phyloP scores from a whole-genome alignment of 225 moss, liverwort and hornwort genomes.

The Rhytidiadelphus loreus region DNA sequence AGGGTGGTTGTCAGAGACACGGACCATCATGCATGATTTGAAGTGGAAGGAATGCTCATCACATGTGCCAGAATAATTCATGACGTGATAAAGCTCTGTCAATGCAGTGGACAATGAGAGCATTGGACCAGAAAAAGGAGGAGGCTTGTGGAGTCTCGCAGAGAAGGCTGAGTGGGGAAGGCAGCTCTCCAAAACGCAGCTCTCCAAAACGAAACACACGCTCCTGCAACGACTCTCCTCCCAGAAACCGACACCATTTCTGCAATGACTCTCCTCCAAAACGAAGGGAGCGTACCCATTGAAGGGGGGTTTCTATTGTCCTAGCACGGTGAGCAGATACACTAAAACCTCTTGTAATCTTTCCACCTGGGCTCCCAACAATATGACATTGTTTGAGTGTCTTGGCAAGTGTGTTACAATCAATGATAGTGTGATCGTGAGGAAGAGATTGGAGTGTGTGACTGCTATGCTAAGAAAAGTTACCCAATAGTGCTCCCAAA shows the following conservation, averaged over 20 bases:
- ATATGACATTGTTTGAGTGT: not conserved
- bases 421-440: not conserved
- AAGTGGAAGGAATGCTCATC: not conserved
- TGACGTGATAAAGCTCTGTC: not conserved
- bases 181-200: slow-evolving; percentile 4
- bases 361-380: not conserved
- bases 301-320: not conserved
- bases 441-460: not conserved
- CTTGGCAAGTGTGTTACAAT: not conserved
- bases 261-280: slow-evolving; percentile 14
- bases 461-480: not conserved
- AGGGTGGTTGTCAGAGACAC: not conserved
- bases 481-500: not conserved
- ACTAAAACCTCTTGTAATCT: not conserved
- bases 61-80: not conserved
- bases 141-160: not conserved
- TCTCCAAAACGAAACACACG: slow-evolving; percentile 13
- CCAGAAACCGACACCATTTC: slow-evolving; percentile 8
- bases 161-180: slow-evolving; percentile 6
- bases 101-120: slow-evolving; percentile 84
- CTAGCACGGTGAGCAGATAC: not conserved
- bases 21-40: not conserved
- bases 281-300: slow-evolving; percentile 10
- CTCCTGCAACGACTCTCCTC: slow-evolving; percentile 12
- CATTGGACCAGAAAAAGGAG: slow-evolving; percentile 55